Conservation (phyloP, 345 rosid species). For the Eutrema heterophyllum region DNA sequence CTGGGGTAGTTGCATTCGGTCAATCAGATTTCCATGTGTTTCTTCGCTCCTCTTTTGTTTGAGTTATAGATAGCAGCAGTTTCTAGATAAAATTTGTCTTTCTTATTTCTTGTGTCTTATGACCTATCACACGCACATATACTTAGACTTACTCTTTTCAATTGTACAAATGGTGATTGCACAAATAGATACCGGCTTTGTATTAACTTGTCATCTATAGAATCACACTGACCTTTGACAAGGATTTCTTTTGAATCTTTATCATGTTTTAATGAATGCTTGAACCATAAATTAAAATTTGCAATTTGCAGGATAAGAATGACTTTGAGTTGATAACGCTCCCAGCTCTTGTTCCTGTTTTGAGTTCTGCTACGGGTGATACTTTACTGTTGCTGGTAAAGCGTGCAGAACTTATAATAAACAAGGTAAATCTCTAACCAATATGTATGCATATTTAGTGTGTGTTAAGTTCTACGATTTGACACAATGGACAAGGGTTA, state of each 20-base stretch:
- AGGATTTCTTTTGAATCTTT: neutral
- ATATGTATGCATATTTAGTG: neutral
- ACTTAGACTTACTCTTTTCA: slow-evolving; percentile 2
- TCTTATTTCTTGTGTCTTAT: neutral
- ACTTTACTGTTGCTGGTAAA: slow-evolving; percentile 78
- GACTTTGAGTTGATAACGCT: slow-evolving; percentile 87
- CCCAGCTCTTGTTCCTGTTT: slow-evolving; percentile 91
- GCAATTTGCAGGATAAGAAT: slow-evolving; percentile 64
- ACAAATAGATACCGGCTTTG: neutral
- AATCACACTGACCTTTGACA: neutral
- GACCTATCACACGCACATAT: neutral
- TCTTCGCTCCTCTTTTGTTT: slow-evolving; percentile 7
- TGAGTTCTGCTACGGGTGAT: slow-evolving; percentile 87
- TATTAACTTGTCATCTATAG: slow-evolving; percentile 2
- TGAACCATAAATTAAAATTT: slow-evolving; percentile 10
- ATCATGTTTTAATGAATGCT: slow-evolving; percentile 12
- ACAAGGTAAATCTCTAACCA: slow-evolving; percentile 51
- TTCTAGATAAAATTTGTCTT: neutral
- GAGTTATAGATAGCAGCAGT: neutral
- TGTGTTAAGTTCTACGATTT: slow-evolving; percentile 8
- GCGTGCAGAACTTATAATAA: slow-evolving; percentile 79
- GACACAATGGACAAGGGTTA: neutral
- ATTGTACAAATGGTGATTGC: neutral
- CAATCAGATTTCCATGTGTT: slow-evolving; percentile 7
- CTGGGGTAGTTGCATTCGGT: neutral